Evolutionary conservation across 2,329 filamentous ascomycete genomes (phyloP), one percentile per base, ranked within the genome.

Genomic region (Ceratocystis huliohia): DNA sequence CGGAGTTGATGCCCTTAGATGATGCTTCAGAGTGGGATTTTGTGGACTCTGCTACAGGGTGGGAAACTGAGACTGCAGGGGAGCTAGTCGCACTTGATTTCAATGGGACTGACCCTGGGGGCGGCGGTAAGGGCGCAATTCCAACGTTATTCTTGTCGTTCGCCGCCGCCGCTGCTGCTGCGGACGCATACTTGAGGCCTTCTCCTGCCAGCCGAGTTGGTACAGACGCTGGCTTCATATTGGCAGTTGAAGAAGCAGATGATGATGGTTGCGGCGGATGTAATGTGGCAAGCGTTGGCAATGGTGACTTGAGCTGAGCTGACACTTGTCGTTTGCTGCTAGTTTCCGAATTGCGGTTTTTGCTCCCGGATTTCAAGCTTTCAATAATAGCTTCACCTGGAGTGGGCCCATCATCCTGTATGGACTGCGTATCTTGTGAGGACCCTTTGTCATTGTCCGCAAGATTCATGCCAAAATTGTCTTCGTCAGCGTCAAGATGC

Each of bases 101-200:
- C 69, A 69, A 65, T 66, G 76, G 73, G 66, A 76, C 74, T 56
- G 80, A 75, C 46, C 88, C 88, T 33, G 91, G 91, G 72, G 94
- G 94, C 69, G 94, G 93, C 66, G 94, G 94, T 73, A 97, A 80
- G 50, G 94, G 94, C 67, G 93, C 87, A 73, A 99, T 96, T 30
- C 94, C 94, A 37, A 97, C 88, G 74, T 88, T 93, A 78, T 90
- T 92, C 77, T 80, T 83, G 71, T 96, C 91, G 74, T 85, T 91
- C 59, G 92, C 91, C 0, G 94, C 93, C 0, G 93, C 94, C 0
- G 93, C 94, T 0, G 94, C 94, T 0, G 94, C 94, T 0, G 94
- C 94, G 46, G 94, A 97, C 57, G 94, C 94, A 74, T 99, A 99
- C 77, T 97, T 97, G 70, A 99, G 80, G 1, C 89, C 90, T 75